Conservation (phyloP, 805 yeast species). For the Ogataea trehalophila region DNA sequence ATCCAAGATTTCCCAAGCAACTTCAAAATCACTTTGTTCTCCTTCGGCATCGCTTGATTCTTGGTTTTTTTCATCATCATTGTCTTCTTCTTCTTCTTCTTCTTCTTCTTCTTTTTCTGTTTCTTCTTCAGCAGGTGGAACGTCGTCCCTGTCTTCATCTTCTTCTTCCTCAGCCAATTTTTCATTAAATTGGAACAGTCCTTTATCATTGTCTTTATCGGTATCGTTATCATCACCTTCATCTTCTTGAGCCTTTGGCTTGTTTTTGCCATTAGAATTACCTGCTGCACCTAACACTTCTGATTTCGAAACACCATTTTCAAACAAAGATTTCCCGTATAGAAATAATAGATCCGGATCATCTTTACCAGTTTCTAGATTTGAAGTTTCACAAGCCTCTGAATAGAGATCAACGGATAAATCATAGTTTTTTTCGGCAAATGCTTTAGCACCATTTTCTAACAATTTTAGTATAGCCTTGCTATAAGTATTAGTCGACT, state of each 20-base stretch:
- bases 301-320: conserved; percentile 66
- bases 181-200: conserved; percentile 17
- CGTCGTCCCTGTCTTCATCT: conserved; percentile 15
- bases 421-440: conserved; percentile 62
- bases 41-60: conserved; percentile 16
- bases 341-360: conserved; percentile 66
- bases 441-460: conserved; percentile 57
- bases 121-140: conserved; percentile 19
- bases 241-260: conserved; percentile 15
- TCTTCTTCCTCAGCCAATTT: conserved; percentile 32
- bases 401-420: conserved; percentile 67
- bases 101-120: conserved; percentile 24
- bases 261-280: conserved; percentile 12
- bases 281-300: conserved; percentile 63
- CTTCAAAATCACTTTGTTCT: conserved; percentile 71
- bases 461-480: conserved; percentile 44
- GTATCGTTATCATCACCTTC: conserved; percentile 32
- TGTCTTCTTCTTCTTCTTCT: conserved; percentile 13
- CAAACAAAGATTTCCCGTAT: conserved; percentile 78
- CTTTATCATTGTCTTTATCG: conserved; percentile 28
- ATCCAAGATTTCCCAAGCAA: conserved; percentile 85
- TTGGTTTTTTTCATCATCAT: conserved; percentile 22
- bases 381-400: conserved; percentile 59
- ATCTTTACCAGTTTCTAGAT: conserved; percentile 53
- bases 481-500: conserved; percentile 27